phyloP scores from a whole-genome alignment of 345 rosid species.

The Syzygium grande region DNA sequence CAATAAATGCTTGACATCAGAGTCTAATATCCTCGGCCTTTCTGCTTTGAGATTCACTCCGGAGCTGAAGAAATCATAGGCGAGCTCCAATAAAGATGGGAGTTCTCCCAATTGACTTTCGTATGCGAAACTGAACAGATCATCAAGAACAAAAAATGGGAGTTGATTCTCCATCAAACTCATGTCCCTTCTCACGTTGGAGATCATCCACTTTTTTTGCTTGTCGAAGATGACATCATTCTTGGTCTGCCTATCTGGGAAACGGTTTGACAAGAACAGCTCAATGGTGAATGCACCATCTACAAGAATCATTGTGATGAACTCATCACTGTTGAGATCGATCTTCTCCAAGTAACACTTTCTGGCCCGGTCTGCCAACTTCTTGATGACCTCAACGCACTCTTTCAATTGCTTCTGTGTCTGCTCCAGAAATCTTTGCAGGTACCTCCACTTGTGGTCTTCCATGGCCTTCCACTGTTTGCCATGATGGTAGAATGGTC shows the following conservation, averaged over 20 bases:
- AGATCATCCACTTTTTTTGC: not conserved
- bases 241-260: not conserved
- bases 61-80: not conserved
- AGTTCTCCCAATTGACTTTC: not conserved
- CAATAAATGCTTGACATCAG: not conserved
- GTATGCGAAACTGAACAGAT: not conserved
- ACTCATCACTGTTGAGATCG: not conserved
- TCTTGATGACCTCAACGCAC: not conserved
- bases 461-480: not conserved
- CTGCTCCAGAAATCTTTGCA: not conserved
- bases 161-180: conserved; percentile 4
- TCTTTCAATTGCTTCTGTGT: not conserved
- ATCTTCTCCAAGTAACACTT: not conserved
- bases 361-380: not conserved
- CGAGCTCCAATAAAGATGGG: not conserved
- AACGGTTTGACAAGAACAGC: not conserved
- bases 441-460: not conserved
- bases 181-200: not conserved
- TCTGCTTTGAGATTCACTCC: not conserved
- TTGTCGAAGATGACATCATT: not conserved
- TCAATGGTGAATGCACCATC: not conserved
- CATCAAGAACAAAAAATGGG: not conserved
- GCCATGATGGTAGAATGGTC: not conserved
- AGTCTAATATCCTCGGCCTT: not conserved
- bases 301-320: not conserved